Evolutionary conservation across 495 filamentous ascomycete species (phyloP).

Genomic region (Penicillium mononematosum): DNA sequence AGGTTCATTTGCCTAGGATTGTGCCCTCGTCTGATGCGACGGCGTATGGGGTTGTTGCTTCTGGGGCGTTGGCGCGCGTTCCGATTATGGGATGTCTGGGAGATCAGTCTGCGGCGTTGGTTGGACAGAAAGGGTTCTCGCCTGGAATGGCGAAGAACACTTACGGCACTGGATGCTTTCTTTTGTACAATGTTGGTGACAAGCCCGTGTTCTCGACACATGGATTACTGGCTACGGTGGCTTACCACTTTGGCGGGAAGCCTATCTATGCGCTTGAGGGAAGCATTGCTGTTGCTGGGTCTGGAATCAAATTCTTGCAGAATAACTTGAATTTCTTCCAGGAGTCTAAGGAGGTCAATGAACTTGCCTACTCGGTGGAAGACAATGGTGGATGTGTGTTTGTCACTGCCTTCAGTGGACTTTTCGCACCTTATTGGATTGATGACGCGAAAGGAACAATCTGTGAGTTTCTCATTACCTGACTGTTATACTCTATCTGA

Average conservation of each 20-base stretch:
- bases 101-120: slow-evolving; percentile 89
- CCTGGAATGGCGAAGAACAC: slow-evolving; percentile 94
- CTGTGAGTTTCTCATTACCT: slow-evolving; percentile 50
- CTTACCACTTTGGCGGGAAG: slow-evolving; percentile 66
- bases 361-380: slow-evolving; percentile 73
- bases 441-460: slow-evolving; percentile 92
- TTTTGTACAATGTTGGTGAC: slow-evolving; percentile 89
- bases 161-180: slow-evolving; percentile 93
- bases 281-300: slow-evolving; percentile 89
- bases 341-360: slow-evolving; percentile 71
- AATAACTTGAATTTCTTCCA: slow-evolving; percentile 82
- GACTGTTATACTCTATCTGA: slow-evolving; percentile 8
- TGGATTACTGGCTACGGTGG: slow-evolving; percentile 87
- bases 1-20: slow-evolving; percentile 75
- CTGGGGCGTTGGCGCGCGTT: slow-evolving; percentile 63
- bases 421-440: slow-evolving; percentile 98
- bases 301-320: slow-evolving; percentile 84
- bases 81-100: slow-evolving; percentile 85
- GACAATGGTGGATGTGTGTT: slow-evolving; percentile 93
- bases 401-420: slow-evolving; percentile 91
- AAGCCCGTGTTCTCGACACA: slow-evolving; percentile 88
- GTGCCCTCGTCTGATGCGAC: slow-evolving; percentile 77
- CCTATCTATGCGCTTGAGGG: slow-evolving; percentile 92
- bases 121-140: slow-evolving; percentile 87
- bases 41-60: slow-evolving; percentile 67